phyloP scores from a whole-genome alignment of 2,329 filamentous ascomycete species.

The Talaromyces atroroseus region DNA sequence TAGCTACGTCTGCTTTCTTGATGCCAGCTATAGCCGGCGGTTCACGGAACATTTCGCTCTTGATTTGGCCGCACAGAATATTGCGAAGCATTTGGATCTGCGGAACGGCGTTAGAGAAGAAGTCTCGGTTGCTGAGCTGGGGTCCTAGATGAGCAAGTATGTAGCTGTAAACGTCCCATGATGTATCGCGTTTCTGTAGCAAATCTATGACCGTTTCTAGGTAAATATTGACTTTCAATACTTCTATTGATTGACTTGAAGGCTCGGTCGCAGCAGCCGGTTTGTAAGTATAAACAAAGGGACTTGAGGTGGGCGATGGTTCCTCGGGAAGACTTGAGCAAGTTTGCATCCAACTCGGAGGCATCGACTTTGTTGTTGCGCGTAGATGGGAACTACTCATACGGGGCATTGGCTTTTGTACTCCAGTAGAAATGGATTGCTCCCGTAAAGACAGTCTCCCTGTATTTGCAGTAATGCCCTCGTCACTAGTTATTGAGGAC shows the following conservation, averaged over 20 bases:
- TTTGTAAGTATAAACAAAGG: constrained; percentile 46
- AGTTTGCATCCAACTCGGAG: constrained; percentile 55
- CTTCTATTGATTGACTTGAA: constrained; percentile 33
- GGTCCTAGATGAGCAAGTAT: constrained; percentile 78
- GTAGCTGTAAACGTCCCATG: constrained; percentile 93
- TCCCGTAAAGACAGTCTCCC: constrained; percentile 30
- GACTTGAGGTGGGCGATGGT: constrained; percentile 45
- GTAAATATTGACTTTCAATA: constrained; percentile 61
- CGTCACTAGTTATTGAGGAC: constrained; percentile 30
- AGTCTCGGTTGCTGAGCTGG: constrained; percentile 81
- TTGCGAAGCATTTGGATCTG: constrained; percentile 72
- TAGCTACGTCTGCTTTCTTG: constrained; percentile 80
- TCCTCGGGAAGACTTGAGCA: constrained; percentile 51
- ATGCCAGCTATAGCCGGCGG: constrained; percentile 73
- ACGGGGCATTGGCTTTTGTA: constrained; percentile 29
- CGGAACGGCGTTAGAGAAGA: constrained; percentile 68
- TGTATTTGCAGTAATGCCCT: constrained; percentile 22
- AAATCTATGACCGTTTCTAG: constrained; percentile 70
- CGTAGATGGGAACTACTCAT: constrained; percentile 29
- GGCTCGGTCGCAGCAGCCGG: constrained; percentile 19
- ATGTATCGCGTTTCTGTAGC: constrained; percentile 61
- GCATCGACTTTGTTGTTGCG: constrained; percentile 29
- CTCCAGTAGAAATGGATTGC: constrained; percentile 18
- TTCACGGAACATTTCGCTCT: constrained; percentile 70
- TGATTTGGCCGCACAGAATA: constrained; percentile 76